Conservation (phyloP, 768 basidiomycete species). For the Leccinellum luteum region DNA sequence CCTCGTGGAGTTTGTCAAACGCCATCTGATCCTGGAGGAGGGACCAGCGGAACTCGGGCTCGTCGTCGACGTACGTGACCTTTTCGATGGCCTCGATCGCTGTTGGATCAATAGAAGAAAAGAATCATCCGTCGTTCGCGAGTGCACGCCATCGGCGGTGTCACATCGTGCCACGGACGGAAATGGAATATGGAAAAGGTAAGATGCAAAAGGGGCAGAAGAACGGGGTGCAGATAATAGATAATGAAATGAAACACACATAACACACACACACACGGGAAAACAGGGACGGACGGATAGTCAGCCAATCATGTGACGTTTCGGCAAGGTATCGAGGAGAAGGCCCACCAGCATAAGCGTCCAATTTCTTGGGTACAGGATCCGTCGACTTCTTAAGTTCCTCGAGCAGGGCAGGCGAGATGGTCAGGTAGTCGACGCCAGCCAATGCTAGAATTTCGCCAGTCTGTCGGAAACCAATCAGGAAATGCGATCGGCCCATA, state of each 20-base stretch:
- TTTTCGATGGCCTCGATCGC: slow-evolving; percentile 57
- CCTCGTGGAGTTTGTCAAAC: slow-evolving; percentile 98
- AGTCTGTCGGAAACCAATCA: slow-evolving; percentile 40
- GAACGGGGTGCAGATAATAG: background rate
- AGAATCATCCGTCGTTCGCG: background rate
- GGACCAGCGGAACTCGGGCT: slow-evolving; percentile 94
- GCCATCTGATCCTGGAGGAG: slow-evolving; percentile 95
- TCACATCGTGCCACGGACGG: slow-evolving; percentile 12
- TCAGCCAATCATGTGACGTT: slow-evolving; percentile 9
- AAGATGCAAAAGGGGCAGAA: background rate
- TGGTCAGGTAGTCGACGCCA: slow-evolving; percentile 97
- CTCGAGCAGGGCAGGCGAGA: slow-evolving; percentile 86
- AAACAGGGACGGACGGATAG: background rate
- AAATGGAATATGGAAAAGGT: background rate
- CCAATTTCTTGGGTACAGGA: slow-evolving; percentile 82
- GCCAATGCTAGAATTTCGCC: slow-evolving; percentile 95
- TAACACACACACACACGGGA: background rate
- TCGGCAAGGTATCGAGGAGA: slow-evolving; percentile 1
- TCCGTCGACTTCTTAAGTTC: slow-evolving; percentile 83
- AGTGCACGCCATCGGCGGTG: background rate
- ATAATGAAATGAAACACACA: background rate
- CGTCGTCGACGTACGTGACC: slow-evolving; percentile 85
- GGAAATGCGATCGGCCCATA: slow-evolving; percentile 3
- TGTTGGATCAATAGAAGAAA: background rate
- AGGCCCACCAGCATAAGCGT: slow-evolving; percentile 54